Evolutionary conservation across 768 basidiomycete genomes (phyloP).

Genomic region (Auricularia sp.): DNA sequence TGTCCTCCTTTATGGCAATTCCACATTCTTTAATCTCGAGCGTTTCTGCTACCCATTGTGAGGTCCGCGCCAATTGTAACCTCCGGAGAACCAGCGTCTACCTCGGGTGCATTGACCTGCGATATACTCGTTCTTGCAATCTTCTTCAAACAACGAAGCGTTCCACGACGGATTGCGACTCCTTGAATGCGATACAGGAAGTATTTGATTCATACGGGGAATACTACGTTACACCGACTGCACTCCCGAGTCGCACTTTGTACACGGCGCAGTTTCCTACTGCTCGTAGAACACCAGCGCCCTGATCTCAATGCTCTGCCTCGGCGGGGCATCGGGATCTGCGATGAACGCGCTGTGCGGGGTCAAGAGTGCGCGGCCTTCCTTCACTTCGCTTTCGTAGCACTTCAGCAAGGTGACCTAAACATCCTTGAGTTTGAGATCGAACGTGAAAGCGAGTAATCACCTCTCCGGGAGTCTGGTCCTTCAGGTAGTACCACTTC

Average conservation of each 20-base stretch:
- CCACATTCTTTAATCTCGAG: no score
- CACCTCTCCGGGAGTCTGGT: constrained; percentile 14
- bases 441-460: not conserved
- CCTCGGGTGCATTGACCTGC: no score
- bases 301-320: constrained; percentile 38
- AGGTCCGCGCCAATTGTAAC: no score
- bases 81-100: no score
- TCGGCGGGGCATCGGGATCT: constrained; percentile 35
- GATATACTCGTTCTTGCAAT: no score
- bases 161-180: no score
- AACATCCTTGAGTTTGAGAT: not conserved
- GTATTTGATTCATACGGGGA: not conserved
- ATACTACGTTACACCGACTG: not conserved
- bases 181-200: not conserved
- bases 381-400: constrained; percentile 30
- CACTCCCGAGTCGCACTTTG: not conserved
- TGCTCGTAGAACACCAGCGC: constrained; percentile 30
- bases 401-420: not conserved
- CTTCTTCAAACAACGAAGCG: no score
- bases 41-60: no score
- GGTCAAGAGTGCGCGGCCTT: constrained; percentile 41
- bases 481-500: constrained; percentile 31
- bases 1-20: no score
- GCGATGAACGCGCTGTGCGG: constrained; percentile 58
- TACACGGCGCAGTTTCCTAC: not conserved